Evolutionary conservation across 2,329 filamentous ascomycete genomes (phyloP), one percentile per base, ranked within the genome.

Genomic region (Pseudocercospora fuligena): DNA sequence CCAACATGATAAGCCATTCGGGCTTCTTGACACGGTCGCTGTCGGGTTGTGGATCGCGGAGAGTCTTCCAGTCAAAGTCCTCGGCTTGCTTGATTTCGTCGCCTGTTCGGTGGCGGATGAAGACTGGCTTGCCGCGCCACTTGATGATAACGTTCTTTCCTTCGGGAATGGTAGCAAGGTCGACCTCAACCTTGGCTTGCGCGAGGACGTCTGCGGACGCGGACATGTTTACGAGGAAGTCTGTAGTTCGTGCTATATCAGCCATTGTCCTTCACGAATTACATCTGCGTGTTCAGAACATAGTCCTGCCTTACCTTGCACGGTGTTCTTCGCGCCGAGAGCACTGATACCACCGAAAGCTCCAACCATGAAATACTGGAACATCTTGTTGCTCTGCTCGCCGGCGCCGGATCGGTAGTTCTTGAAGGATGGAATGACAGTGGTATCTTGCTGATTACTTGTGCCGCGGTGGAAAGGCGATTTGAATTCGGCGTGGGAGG

Each of bases 71-170:
- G 81, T 96, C 91, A 82, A 92, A 88, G 80, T 90, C 88, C 85
- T 97, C 93, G 81, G 95, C 95, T 84, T 97, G 92, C 78, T 93
- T 89, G 85, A 99, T 98, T 86, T 99, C 95, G 78, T 87, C 86
- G 77, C 89, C 84, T 76, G 95, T 99, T 80, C 95, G 93, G 90
- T 99, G 95, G 82, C 95, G 94, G 89, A 99, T 93, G 87, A 99
- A 99, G 82, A 99, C 93, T 82, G 95, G 95, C 92, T 99, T 99
- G 82, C 95, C 95, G 87, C 95, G 92, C 95, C 95, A 99, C 87
- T 99, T 99, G 88, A 99, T 97, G 82, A 99, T 96, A 81, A 99
- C 95, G 86, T 99, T 99, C 92, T 98, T 99, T 88, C 95, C 95
- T 87, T 98, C 94, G 70, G 95, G 95, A 77, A 99, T 98, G 72